phyloP scores from a whole-genome alignment of 1,284 basidiomycete species.

The Boletus sp. region DNA sequence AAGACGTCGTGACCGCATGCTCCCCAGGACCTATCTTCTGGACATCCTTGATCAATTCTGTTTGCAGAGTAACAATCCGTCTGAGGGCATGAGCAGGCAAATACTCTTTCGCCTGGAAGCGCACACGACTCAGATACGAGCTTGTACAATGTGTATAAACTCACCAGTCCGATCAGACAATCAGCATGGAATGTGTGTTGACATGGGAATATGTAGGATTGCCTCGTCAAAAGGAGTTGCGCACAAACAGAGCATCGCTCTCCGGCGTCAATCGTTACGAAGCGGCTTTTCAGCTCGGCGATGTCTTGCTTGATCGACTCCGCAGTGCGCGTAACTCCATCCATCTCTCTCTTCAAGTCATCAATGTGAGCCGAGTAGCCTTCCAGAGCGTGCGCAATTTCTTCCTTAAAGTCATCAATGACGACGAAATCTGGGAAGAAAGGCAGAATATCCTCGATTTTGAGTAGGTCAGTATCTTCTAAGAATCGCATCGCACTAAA shows the following conservation, averaged over 20 bases:
- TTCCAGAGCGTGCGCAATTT: constrained; percentile 95
- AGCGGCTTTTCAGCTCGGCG: constrained; percentile 79
- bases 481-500: constrained; percentile 92
- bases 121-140: constrained; percentile 9
- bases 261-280: constrained; percentile 86
- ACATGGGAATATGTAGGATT: constrained; percentile 99
- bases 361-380: constrained; percentile 93
- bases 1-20: constrained; percentile 34
- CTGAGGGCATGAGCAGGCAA: constrained; percentile 77
- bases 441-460: constrained; percentile 97
- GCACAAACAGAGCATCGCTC: constrained; percentile 86
- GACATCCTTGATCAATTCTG: constrained; percentile 65
- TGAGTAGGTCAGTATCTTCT: constrained; percentile 89
- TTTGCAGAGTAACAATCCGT: constrained; percentile 80
- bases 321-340: constrained; percentile 87
- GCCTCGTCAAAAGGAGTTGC: constrained; percentile 73
- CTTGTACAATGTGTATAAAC: constrained; percentile 26
- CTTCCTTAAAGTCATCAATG: constrained; percentile 99
- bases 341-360: constrained; percentile 90
- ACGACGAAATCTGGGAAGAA: constrained; percentile 99
- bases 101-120: constrained; percentile 80
- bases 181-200: constrained; percentile 95
- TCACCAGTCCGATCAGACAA: constrained; percentile 85
- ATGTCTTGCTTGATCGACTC: constrained; percentile 95
- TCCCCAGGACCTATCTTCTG: constrained; percentile 36